These are phyloP conservation scores for Penicillium freii DNA, from an alignment of 2,329 filamentous ascomycete genomes.

Conservation along the genomic window DNA sequence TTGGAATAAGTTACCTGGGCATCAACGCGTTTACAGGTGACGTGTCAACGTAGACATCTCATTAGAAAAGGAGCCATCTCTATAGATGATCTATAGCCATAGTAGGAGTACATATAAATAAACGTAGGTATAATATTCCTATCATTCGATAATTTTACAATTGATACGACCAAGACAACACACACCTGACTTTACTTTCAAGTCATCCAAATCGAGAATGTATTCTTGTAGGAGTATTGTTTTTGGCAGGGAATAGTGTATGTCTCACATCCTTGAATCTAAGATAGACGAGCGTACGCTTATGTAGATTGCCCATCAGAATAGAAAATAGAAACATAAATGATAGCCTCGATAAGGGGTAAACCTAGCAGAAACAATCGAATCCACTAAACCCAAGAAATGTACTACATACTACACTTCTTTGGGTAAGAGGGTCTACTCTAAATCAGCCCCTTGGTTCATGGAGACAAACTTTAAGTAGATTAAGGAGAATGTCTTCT, in stretches of 20 bases:
- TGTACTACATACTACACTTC: neutral
- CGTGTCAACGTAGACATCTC: too few relatives aligned
- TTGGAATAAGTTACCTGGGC: neutral
- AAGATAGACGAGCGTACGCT: neutral
- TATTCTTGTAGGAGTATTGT: neutral
- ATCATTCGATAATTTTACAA: neutral
- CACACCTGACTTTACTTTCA: neutral
- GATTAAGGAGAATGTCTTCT: neutral
- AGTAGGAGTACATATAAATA: too few relatives aligned
- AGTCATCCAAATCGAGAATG: neutral
- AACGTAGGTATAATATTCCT: too few relatives aligned
- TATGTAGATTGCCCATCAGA: neutral
- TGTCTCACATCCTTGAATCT: too few relatives aligned
- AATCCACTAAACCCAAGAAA: neutral
- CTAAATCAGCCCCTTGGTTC: neutral
- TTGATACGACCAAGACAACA: neutral
- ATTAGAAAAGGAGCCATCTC: neutral
- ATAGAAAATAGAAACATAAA: neutral
- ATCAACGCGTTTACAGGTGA: neutral
- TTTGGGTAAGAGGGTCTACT: constrained; percentile 1
- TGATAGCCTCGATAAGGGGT: neutral
- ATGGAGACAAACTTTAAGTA: constrained; percentile 1
- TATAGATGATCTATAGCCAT: neutral
- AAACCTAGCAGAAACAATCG: neutral
- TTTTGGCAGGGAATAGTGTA: neutral